phyloP scores from a whole-genome alignment of 371 early-diverging fungal genomes.

The Mucor ambiguus region DNA sequence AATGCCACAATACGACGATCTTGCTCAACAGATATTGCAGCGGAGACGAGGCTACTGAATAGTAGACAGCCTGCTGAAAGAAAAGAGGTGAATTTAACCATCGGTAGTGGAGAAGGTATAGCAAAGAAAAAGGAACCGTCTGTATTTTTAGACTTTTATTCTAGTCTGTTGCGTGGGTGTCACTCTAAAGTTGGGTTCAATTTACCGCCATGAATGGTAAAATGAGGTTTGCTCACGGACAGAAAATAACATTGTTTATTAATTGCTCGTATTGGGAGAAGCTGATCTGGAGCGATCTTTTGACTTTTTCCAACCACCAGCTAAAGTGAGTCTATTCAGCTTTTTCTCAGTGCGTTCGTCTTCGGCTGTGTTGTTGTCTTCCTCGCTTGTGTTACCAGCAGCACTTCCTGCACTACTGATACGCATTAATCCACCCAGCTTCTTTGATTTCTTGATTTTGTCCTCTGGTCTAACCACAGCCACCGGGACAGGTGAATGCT shows the following conservation, averaged over 20 bases:
- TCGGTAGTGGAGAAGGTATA: neutral
- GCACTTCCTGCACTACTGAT: constrained; percentile 19
- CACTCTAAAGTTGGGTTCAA: no score
- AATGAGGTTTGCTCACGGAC: neutral
- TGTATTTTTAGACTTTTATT: no score
- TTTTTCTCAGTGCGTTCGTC: neutral
- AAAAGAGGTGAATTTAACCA: neutral
- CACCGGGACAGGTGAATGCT: constrained; percentile 63
- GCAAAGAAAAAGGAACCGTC: neutral
- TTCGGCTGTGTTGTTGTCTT: neutral
- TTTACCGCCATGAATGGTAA: neutral
- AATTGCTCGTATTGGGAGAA: neutral
- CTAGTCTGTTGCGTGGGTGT: neutral
- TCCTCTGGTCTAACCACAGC: constrained; percentile 60
- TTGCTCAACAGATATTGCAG: neutral
- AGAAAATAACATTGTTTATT: neutral
- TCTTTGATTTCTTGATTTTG: constrained; percentile 45
- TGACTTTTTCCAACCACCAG: neutral
- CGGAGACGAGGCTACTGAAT: neutral
- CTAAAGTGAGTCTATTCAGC: neutral
- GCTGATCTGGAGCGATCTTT: neutral
- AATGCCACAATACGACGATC: constrained; percentile 68
- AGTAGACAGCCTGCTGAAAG: neutral
- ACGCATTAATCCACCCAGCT: constrained; percentile 36
- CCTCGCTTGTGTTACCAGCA: neutral